These are phyloP conservation scores for Blastobotrys raffinosifermentans DNA, from an alignment of 1,139 yeast species.

Conservation along the genomic window DNA sequence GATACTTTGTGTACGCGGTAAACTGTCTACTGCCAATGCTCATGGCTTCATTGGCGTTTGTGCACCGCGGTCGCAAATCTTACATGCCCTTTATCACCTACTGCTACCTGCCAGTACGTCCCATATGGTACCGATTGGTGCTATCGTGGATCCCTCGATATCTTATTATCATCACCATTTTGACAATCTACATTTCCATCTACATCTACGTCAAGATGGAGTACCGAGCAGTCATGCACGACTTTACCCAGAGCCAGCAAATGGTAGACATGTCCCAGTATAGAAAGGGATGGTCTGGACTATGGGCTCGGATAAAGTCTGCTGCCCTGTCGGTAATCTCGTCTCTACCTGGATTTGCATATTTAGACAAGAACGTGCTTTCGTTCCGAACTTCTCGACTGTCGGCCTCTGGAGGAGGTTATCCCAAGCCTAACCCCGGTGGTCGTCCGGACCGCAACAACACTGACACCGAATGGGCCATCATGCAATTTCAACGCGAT, in stretches of 20 bases:
- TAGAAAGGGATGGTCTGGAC: conserved; percentile 4
- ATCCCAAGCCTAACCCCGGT: no score
- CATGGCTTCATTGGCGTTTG: conserved; percentile 70
- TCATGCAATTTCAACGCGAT: conserved; percentile 47
- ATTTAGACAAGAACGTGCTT: conserved; percentile 13
- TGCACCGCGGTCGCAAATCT: conserved; percentile 33
- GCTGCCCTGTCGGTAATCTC: conserved; percentile 15
- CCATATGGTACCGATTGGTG: conserved; percentile 68
- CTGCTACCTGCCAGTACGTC: conserved; percentile 74
- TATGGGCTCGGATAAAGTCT: background rate
- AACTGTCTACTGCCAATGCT: conserved; percentile 59
- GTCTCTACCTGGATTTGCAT: conserved; percentile 28
- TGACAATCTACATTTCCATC: conserved; percentile 62
- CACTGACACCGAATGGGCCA: conserved; percentile 22
- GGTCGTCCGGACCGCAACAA: conserved; percentile 2
- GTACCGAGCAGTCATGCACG: conserved; percentile 27
- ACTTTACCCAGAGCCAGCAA: conserved; percentile 25
- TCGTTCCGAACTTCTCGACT: background rate
- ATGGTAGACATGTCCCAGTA: conserved; percentile 13
- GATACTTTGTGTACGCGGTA: conserved; percentile 54
- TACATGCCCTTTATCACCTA: conserved; percentile 51
- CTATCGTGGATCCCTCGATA: conserved; percentile 83
- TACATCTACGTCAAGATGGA: conserved; percentile 60
- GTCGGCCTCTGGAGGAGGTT: no score
- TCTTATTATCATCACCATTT: conserved; percentile 54